These are phyloP conservation scores for Drechslerella coelobrocha DNA, from an alignment of 2,329 filamentous ascomycete species.

Conservation along the genomic window DNA sequence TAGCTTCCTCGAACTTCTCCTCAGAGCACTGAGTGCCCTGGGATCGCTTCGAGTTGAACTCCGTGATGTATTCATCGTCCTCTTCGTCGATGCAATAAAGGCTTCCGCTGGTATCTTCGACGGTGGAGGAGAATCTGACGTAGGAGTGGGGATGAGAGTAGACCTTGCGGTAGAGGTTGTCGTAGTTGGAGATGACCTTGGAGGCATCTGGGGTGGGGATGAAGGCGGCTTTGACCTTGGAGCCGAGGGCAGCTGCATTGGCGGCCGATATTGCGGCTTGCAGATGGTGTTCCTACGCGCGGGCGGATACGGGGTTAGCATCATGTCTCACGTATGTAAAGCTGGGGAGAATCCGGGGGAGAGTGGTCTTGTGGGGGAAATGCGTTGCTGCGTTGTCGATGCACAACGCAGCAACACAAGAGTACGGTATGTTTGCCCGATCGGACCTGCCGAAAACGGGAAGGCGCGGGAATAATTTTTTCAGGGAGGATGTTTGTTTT, in stretches of 20 bases:
- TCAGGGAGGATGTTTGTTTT: slow-evolving; percentile 3
- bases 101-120: slow-evolving; percentile 90
- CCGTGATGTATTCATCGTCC: slow-evolving; percentile 82
- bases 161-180: slow-evolving; percentile 78
- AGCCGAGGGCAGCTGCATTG: slow-evolving; percentile 64
- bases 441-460: slow-evolving; percentile 17
- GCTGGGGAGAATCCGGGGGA: too few relatives aligned
- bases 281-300: slow-evolving; percentile 85
- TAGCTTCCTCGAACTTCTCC: slow-evolving; percentile 89
- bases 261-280: slow-evolving; percentile 78
- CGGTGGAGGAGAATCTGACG: slow-evolving; percentile 96
- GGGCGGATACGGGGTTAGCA: not conserved
- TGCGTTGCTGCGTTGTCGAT: slow-evolving; percentile 8
- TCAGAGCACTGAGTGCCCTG: slow-evolving; percentile 74
- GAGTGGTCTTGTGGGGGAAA: not conserved
- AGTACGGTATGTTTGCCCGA: slow-evolving; percentile 36
- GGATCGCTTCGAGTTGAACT: slow-evolving; percentile 77
- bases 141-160: slow-evolving; percentile 90
- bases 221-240: slow-evolving; percentile 69
- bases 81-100: slow-evolving; percentile 94
- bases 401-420: slow-evolving; percentile 18
- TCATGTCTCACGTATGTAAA: too few relatives aligned
- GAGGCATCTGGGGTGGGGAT: slow-evolving; percentile 71
- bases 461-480: slow-evolving; percentile 17
- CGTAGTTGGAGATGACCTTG: slow-evolving; percentile 76